These are phyloP conservation scores for Chaetomium strumarium DNA, from an alignment of 2,329 filamentous ascomycete genomes.

Conservation along the genomic window DNA sequence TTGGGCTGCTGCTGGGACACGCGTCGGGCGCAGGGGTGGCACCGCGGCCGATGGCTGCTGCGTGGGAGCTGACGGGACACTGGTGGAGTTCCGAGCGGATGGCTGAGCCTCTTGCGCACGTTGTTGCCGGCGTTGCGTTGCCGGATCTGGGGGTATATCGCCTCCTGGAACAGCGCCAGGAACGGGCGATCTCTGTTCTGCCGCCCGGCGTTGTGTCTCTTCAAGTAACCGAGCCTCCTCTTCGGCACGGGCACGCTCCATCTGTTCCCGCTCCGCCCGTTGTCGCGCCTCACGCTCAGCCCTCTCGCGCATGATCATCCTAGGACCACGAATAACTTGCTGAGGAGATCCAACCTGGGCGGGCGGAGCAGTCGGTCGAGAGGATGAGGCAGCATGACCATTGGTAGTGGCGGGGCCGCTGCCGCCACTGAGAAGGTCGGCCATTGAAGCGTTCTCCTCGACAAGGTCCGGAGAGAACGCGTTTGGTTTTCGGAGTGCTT, in stretches of 20 bases:
- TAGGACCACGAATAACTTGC: constrained; percentile 69
- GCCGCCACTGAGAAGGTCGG: constrained; percentile 63
- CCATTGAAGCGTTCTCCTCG: constrained; percentile 90
- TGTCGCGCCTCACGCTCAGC: constrained; percentile 68
- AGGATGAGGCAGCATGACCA: constrained; percentile 44
- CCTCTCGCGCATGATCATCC: constrained; percentile 87
- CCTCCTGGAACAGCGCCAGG: constrained; percentile 34
- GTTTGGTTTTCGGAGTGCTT: constrained; percentile 76
- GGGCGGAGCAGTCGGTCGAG: constrained; percentile 44
- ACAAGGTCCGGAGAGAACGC: constrained; percentile 75
- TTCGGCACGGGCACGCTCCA: constrained; percentile 53
- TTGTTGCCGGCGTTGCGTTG: constrained; percentile 31
- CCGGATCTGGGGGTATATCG: constrained; percentile 32
- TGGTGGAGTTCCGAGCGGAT: constrained; percentile 12
- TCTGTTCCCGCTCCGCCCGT: constrained; percentile 60
- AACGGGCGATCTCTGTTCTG: constrained; percentile 54
- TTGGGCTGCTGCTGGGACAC: constrained; percentile 25
- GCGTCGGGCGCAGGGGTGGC: constrained; percentile 23
- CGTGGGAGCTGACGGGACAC: constrained; percentile 13
- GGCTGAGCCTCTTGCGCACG: constrained; percentile 27
- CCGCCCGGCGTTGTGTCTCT: constrained; percentile 47
- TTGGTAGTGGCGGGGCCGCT: constrained; percentile 49
- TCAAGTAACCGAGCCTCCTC: constrained; percentile 50
- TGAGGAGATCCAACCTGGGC: constrained; percentile 50
- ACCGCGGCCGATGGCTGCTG: constrained; percentile 18